Evolutionary conservation across 768 basidiomycete species (phyloP), one percentile per base, ranked within the genome.

Genomic region (Kockovaella imperatae): DNA sequence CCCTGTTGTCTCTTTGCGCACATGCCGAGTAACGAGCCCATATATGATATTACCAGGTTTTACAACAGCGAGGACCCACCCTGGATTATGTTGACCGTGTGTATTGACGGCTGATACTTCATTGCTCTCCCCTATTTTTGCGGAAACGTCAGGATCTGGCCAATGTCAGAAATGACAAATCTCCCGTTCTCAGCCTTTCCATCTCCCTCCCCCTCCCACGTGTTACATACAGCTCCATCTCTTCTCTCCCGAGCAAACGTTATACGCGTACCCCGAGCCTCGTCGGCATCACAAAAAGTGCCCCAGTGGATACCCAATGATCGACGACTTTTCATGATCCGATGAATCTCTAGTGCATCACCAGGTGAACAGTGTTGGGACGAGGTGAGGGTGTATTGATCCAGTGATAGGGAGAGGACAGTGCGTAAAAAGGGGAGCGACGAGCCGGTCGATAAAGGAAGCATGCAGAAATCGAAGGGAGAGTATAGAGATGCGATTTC

Each of bases 321-420:
- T 14, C 61, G 45, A 29, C 57, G 40, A 15, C 49, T 47, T 32
- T 47, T 18, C 18, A 67, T 35, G 17, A 67, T 58, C 32, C 34
- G 21, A 39, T 67, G 64, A 7, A 67, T 59, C 34, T 57, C 59
- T 24, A 67, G 43, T 10, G 64, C 50, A 34, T 67, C 64, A 23
- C 26, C 52, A 3, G 64, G 64, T 8, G 59, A 61, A 41, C 61
- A 63, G 24, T 67, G 64, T 25, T 53, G 45, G 0, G 64, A 53
- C 2, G 69, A 70, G 10, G 69, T 70, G 23, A 70, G 45, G 24
- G 63, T 59, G 47, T 70, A 68, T 51, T 70, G 69, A 42, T 70
- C 60, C 7, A 70, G 44, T 15, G 69, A 68, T 28, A 70, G 56
- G n/a, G 67, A 68, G 24, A 70, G 51, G 24, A 67, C 32, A 5